These are phyloP conservation scores for Alternaria alternata DNA, from an alignment of 2,329 filamentous ascomycete genomes.

Conservation along the genomic window DNA sequence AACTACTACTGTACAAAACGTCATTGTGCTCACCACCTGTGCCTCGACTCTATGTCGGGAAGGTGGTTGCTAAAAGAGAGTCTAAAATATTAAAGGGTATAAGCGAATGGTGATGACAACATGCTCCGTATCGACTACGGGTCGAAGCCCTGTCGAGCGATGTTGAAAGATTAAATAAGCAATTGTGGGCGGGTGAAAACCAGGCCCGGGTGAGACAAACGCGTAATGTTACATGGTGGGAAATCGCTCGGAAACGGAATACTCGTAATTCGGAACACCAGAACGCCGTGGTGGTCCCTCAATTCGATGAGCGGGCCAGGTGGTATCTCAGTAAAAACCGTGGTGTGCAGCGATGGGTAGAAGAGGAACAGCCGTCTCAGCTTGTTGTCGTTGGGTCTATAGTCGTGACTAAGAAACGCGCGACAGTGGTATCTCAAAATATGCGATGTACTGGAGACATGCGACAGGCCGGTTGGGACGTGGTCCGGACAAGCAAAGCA, in stretches of 20 bases:
- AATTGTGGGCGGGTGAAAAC: conserved; percentile 11
- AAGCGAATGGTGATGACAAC: conserved; percentile 46
- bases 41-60: conserved; percentile 15
- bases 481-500: conserved; percentile 16
- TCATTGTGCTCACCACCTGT: conserved; percentile 34
- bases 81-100: conserved; percentile 50
- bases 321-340: conserved; percentile 36
- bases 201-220: conserved; percentile 12
- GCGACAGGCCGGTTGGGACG: background rate
- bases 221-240: conserved; percentile 45
- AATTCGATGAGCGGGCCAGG: conserved; percentile 12
- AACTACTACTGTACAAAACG: conserved; percentile 46
- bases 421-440: conserved; percentile 50
- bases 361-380: conserved; percentile 41
- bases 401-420: conserved; percentile 37
- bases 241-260: conserved; percentile 36
- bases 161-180: conserved; percentile 21
- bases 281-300: conserved; percentile 29
- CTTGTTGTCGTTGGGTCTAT: conserved; percentile 38
- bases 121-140: conserved; percentile 33
- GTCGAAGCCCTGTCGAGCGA: conserved; percentile 27
- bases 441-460: conserved; percentile 22
- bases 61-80: conserved; percentile 42
- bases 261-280: conserved; percentile 36
- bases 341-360: conserved; percentile 39